phyloP scores from a whole-genome alignment of 768 basidiomycete genomes.

The Hydnum rufescens region DNA sequence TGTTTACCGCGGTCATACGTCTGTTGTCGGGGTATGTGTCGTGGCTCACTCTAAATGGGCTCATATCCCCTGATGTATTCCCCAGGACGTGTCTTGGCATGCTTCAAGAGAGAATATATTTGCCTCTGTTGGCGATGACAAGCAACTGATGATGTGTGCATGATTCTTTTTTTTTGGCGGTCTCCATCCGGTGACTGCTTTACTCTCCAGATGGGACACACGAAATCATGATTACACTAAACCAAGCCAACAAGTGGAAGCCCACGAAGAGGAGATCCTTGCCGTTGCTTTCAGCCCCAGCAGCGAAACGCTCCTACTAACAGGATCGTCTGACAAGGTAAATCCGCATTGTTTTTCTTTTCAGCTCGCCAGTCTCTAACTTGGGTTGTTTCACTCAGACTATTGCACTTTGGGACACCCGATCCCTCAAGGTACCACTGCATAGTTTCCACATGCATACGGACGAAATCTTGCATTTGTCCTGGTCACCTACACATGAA shows the following conservation, averaged over 20 bases:
- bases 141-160: conserved; percentile 76
- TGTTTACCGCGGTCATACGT: conserved; percentile 73
- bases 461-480: conserved; percentile 82
- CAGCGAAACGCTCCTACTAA: conserved; percentile 57
- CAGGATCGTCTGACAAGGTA: conserved; percentile 89
- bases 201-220: conserved; percentile 51
- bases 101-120: conserved; percentile 61
- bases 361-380: background rate
- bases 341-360: too few species aligned
- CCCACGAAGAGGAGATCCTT: conserved; percentile 81
- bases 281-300: conserved; percentile 80
- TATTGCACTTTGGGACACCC: conserved; percentile 63
- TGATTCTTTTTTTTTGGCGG: background rate
- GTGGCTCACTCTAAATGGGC: background rate
- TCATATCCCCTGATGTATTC: background rate
- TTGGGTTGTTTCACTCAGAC: conserved; percentile 43
- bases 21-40: conserved; percentile 68
- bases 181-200: background rate
- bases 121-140: conserved; percentile 92
- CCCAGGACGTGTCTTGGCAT: conserved; percentile 94
- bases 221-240: conserved; percentile 36
- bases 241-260: conserved; percentile 53
- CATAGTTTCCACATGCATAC: conserved; percentile 87
- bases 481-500: conserved; percentile 88
- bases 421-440: conserved; percentile 38